Evolutionary conservation across 805 yeast genomes (phyloP).

Genomic region (Barnettozyma populi): DNA sequence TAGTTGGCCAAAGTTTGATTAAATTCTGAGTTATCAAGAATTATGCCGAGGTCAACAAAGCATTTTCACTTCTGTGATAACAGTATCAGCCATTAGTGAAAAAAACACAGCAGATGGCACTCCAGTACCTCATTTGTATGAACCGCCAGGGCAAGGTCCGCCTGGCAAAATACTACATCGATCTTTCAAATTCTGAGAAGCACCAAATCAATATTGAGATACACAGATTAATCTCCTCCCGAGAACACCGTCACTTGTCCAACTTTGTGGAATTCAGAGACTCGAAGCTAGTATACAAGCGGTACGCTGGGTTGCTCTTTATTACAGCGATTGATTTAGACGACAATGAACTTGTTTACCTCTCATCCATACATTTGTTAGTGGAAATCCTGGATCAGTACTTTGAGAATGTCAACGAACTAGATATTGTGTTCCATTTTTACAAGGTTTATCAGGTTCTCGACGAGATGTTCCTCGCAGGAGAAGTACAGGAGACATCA

Average conservation of each 20-base stretch:
- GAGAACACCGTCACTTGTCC: conserved; percentile 81
- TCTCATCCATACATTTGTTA: conserved; percentile 80
- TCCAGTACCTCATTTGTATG: conserved; percentile 75
- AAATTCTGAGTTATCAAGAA: neutral
- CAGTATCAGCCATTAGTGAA: neutral
- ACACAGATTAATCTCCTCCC: conserved; percentile 70
- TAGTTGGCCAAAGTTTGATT: neutral
- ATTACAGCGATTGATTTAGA: conserved; percentile 73
- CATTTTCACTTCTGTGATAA: neutral
- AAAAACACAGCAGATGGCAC: conserved; percentile 47
- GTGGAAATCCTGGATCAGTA: conserved; percentile 85
- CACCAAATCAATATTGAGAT: conserved; percentile 50
- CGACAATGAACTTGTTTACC: conserved; percentile 77
- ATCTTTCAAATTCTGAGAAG: conserved; percentile 41
- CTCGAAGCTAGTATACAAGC: conserved; percentile 68
- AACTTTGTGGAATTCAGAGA: conserved; percentile 67
- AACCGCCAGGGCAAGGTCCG: conserved; percentile 94
- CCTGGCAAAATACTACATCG: conserved; percentile 70
- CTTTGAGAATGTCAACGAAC: conserved; percentile 83
- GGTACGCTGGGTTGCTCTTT: conserved; percentile 91
- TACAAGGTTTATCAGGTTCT: conserved; percentile 74
- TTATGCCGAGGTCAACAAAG: neutral
- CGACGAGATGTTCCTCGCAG: conserved; percentile 86
- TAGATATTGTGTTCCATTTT: conserved; percentile 89
- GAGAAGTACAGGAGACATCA: conserved; percentile 85